Evolutionary conservation across 306 rosid genomes (phyloP).

Genomic region (Pterocarpus santalinus): DNA sequence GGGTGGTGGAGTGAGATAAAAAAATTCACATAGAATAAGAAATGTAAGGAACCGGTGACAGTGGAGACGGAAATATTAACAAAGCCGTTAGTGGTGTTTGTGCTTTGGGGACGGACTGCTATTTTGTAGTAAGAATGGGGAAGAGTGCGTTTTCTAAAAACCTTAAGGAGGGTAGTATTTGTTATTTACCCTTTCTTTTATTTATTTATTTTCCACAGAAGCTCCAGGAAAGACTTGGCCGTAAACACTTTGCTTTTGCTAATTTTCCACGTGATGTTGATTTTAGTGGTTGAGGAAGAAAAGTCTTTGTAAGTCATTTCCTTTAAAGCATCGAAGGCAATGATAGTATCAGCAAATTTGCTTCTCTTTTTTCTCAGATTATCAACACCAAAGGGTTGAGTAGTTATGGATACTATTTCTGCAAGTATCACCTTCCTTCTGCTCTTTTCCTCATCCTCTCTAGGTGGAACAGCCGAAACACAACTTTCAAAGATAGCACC

Average conservation of each 20-base stretch:
- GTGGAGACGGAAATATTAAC: too few species aligned
- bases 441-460: not conserved
- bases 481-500: not conserved
- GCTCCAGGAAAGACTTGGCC: not conserved
- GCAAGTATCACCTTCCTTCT: not conserved
- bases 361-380: not conserved
- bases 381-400: constrained; percentile 1
- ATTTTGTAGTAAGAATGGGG: not conserved
- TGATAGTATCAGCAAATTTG: not conserved
- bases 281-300: constrained; percentile 20
- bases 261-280: not conserved
- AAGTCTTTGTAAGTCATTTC: not conserved
- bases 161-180: not conserved
- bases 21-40: too few species aligned
- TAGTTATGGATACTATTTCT: constrained; percentile 33
- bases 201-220: not conserved
- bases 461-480: not conserved
- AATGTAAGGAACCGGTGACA: too few species aligned
- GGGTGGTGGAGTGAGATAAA: too few species aligned
- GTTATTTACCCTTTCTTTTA: not conserved
- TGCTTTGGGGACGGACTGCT: too few species aligned
- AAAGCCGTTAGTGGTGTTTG: too few species aligned
- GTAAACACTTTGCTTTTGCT: not conserved
- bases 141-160: not conserved
- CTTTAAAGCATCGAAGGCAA: not conserved